These are phyloP conservation scores for Anethum foeniculum DNA, from an alignment of 140 eudicot genomes.

Conservation along the genomic window DNA sequence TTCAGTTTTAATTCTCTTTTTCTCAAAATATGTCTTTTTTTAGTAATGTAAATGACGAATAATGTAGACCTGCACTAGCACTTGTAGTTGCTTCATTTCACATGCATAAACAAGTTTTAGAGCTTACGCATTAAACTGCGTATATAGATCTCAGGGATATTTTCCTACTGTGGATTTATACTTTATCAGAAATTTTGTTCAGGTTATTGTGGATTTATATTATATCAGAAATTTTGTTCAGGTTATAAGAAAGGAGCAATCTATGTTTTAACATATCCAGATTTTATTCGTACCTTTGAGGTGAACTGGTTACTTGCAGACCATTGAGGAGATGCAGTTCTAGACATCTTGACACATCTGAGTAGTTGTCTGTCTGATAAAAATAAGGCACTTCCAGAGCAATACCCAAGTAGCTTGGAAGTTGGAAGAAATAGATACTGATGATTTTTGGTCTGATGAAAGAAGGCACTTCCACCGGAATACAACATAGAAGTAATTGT, in stretches of 20 bases:
- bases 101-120: background rate
- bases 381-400: background rate
- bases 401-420: background rate
- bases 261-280: background rate
- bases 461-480: no score
- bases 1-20: background rate
- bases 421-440: no score
- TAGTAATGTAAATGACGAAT: conserved; percentile 2
- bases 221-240: background rate
- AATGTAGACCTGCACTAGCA: background rate
- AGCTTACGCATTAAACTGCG: conserved; percentile 1
- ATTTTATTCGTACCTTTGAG: background rate
- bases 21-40: background rate
- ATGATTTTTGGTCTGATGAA: no score
- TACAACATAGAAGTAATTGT: no score
- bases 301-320: background rate
- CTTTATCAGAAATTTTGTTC: background rate
- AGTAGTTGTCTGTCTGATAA: background rate
- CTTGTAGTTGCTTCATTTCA: background rate
- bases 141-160: background rate
- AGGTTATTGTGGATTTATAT: background rate
- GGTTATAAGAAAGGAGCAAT: background rate
- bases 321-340: background rate
- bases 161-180: background rate
- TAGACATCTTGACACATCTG: background rate